Evolutionary conservation across 306 rosid genomes (phyloP), one percentile per base, ranked within the genome.

Genomic region (Gynostemma pentaphyllum): DNA sequence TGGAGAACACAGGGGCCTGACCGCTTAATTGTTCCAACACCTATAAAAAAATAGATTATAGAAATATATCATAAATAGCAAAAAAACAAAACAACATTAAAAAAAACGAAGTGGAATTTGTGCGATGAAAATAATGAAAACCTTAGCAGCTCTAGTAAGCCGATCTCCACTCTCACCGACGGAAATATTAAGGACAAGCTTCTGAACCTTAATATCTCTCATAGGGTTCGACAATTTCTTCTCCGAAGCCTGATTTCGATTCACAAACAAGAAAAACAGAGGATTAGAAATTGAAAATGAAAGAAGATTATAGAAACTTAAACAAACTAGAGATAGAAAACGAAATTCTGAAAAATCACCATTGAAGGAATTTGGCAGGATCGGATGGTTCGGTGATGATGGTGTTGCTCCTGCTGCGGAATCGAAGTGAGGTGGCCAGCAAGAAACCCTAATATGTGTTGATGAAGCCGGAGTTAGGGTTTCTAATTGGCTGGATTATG

Each of bases 1-100:
- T 85, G 7, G 95, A 87, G 64, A 87, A 87, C 46, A 87, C 95
- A 2, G 95, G 89, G 22, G 74, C 42, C 76, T 87, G 95, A 6
- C 92, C 87, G 47, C 92, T 87, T 10, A 87, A 87, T 70, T 84
- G 95, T 68, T 87, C 95, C 59, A 87, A 65, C 66, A 87, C 95
- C 88, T 87, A 7, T n/a, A 48, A 23, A 65, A 57, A 32, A 62
- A 24, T 2, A 28, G 37, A n/a, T 11, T 10, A 16, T 22, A 39
- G 22, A 69, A 36, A 21, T n/a, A n/a, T n/a, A n/a, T n/a, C 7
- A 24, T 1, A 16, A 59, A 28, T 22, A 16, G 23, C 23, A 40
- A 8, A 8, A 14, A 22, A 13, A 3, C 16, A 13, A 32, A 22
- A 11, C 0, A 60, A 39, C 12, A 14, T 7, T 12, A 6, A 59